Conservation (phyloP, 805 yeast genomes). For the Diddensiella santjacobensis region DNA sequence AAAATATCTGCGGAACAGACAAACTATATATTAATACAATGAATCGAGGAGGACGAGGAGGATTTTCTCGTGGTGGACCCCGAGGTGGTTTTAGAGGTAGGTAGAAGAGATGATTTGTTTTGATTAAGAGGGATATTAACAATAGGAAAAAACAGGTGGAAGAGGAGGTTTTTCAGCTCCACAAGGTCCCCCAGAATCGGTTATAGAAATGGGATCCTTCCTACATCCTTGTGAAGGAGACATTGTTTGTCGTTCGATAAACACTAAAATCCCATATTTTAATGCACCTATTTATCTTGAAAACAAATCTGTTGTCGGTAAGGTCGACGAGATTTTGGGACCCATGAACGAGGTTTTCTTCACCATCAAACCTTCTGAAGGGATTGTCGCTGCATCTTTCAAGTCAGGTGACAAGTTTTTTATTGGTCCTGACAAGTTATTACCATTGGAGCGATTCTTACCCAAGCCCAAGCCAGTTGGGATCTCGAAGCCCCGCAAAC, state of each 20-base stretch:
- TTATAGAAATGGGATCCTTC: constrained; percentile 93
- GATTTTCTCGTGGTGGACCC: constrained; percentile 54
- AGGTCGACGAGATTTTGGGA: constrained; percentile 96
- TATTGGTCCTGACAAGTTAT: constrained; percentile 91
- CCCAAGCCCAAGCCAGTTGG: constrained; percentile 92
- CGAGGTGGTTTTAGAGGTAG: constrained; percentile 52
- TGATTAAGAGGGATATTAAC: not conserved
- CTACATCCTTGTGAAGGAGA: constrained; percentile 94
- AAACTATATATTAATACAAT: constrained; percentile 32
- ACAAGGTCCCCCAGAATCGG: constrained; percentile 95
- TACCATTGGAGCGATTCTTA: constrained; percentile 93
- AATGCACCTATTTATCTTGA: constrained; percentile 97
- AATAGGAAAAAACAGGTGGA: constrained; percentile 6
- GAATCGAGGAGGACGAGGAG: constrained; percentile 73
- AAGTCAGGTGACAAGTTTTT: constrained; percentile 93
- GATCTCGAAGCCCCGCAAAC: constrained; percentile 62
- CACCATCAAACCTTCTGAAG: constrained; percentile 94
- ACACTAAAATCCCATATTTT: constrained; percentile 93
- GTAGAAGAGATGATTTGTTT: not conserved
- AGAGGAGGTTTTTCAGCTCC: constrained; percentile 63
- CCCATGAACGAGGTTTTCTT: constrained; percentile 97
- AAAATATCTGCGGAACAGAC: not conserved
- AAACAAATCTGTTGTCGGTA: constrained; percentile 93
- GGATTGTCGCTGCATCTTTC: constrained; percentile 90
- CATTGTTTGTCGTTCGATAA: constrained; percentile 91